Conservation (phyloP, 768 basidiomycete species). For the Phlebiopsis gigantea region DNA sequence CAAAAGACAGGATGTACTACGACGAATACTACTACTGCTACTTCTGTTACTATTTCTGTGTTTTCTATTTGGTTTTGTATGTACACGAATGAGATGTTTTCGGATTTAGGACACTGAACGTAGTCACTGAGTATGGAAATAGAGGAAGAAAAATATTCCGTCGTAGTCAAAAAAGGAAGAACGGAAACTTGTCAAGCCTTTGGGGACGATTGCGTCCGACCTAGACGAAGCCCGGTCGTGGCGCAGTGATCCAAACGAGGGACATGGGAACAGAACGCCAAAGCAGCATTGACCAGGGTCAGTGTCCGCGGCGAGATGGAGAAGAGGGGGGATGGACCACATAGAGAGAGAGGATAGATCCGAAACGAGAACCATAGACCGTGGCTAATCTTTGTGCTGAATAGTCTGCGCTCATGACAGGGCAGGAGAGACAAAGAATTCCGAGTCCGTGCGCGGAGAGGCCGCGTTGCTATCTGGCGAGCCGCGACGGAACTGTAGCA, state of each 20-base stretch:
- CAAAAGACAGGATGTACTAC: background rate
- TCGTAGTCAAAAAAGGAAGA: too few relatives aligned
- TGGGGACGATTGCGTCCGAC: too few relatives aligned
- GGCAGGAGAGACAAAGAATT: background rate
- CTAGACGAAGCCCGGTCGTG: too few relatives aligned
- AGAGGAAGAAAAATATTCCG: too few relatives aligned
- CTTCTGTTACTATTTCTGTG: background rate
- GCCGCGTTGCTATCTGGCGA: background rate
- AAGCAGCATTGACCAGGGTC: too few relatives aligned
- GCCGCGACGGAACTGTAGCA: background rate
- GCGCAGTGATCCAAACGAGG: too few relatives aligned
- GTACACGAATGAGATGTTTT: too few relatives aligned
- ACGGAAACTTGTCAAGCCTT: too few relatives aligned
- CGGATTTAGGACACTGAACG: too few relatives aligned
- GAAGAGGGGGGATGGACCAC: background rate
- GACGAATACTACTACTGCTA: background rate
- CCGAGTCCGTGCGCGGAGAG: background rate
- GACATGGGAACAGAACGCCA: too few relatives aligned
- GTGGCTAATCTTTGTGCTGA: background rate
- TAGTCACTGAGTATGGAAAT: too few relatives aligned
- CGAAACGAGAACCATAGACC: background rate
- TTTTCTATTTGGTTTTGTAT: background rate
- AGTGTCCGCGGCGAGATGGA: background rate
- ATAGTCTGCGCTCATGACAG: background rate
- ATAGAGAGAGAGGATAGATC: too few relatives aligned